Evolutionary conservation across 2,329 filamentous ascomycete genomes (phyloP), one percentile per base, ranked within the genome.

Genomic region (Fusarium tupiense): DNA sequence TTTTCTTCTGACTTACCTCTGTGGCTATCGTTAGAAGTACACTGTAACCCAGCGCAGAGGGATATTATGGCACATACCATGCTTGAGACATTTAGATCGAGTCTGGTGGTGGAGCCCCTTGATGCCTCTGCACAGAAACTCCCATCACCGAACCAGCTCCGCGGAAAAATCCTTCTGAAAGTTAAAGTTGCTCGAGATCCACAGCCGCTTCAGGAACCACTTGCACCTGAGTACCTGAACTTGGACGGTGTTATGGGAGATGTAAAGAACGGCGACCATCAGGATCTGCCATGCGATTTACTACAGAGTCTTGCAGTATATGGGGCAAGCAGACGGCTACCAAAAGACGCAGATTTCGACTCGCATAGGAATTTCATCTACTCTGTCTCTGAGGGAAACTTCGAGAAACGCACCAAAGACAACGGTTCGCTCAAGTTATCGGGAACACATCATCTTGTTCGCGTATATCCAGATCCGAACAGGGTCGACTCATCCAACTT

Each of bases 401-500:
- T 71, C 8, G 64, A 46, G 24, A 71, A 61, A 11, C 53, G 59
- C 5, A 41, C 33, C 3, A 40, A 38, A 13, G 53, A 53, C 3
- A 29, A 57, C 6, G 9, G 14, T 2, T 13, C 20, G 22, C 44
- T 38, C 11, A 19, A 20, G 0, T 16, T 61, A 11, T 5, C 17
- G 3, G 56, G 35, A 5, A 53, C 44, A 1, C 29, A 20, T 1
- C 71, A 73, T 11, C 67, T 73, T 22, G 19, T 74, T 16, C 49
- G 71, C 3, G 53, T 71, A 3, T 73, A 73, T 8, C 71, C 71
- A 6, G 71, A 74, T 17, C 57, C 71, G 11, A 74, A 38, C 5
- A 54, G 71, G 5, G 59, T 73, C 3, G 71, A 74, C 29, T 73
- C 71, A 3, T 73, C 71, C 5, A 73, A 73, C 9, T 69, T 74